These are phyloP conservation scores for Polytrichum formosum DNA, from an alignment of 225 moss, liverwort and hornwort genomes.

Conservation along the genomic window DNA sequence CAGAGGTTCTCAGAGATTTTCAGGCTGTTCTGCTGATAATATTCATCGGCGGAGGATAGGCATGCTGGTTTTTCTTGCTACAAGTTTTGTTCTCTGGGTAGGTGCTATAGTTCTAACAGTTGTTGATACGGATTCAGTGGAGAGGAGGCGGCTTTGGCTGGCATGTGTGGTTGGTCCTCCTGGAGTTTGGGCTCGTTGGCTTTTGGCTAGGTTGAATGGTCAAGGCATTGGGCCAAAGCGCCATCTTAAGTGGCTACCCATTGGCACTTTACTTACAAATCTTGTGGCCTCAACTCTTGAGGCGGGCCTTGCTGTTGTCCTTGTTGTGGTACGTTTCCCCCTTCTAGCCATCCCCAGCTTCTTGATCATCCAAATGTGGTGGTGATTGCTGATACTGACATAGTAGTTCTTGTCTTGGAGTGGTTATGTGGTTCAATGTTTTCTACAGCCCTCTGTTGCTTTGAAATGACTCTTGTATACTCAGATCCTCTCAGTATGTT, in stretches of 20 bases:
- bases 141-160: slow-evolving; percentile 80
- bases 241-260: slow-evolving; percentile 65
- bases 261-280: slow-evolving; percentile 86
- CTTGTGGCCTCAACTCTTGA: slow-evolving; percentile 69
- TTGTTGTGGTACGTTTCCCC: slow-evolving; percentile 46
- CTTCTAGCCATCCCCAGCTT: neutral
- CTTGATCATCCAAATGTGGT: too few relatives aligned
- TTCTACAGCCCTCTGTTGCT: too few relatives aligned
- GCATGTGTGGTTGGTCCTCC: slow-evolving; percentile 90
- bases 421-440: too few relatives aligned
- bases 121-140: slow-evolving; percentile 37
- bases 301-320: slow-evolving; percentile 46
- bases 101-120: slow-evolving; percentile 48
- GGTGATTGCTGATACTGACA: too few relatives aligned
- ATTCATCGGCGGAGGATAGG: slow-evolving; percentile 40
- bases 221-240: slow-evolving; percentile 69
- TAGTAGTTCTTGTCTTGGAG: too few relatives aligned
- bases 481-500: too few relatives aligned
- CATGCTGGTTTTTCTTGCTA: slow-evolving; percentile 37
- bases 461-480: too few relatives aligned
- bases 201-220: slow-evolving; percentile 79
- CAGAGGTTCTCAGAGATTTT: slow-evolving; percentile 33
- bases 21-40: slow-evolving; percentile 43
- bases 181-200: slow-evolving; percentile 95
- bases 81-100: slow-evolving; percentile 57